Percentiles rank a stretch among this genome's conserved stretches.
Evolutionary conservation across 2,329 filamentous ascomycete genomes (phyloP).

Genomic region (Coniochaeta prunicola): DNA sequence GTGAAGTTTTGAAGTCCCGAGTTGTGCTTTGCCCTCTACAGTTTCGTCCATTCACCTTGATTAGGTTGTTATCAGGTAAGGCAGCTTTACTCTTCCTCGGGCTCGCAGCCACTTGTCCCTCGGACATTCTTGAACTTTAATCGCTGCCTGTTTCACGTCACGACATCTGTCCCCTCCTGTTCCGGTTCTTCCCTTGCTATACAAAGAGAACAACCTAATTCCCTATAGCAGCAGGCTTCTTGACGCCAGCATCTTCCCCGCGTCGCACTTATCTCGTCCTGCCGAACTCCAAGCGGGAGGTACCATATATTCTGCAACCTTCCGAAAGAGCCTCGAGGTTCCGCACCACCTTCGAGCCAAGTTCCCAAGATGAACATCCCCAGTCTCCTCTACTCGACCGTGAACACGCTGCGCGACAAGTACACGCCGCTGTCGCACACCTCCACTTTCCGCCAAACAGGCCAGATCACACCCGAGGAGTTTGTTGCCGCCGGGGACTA

Average conservation of each 20-base stretch:
- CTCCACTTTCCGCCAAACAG: conserved; percentile 88
- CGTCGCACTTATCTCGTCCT: not conserved
- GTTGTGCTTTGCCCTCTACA: not conserved
- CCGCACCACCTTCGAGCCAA: not conserved
- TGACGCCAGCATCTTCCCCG: not conserved
- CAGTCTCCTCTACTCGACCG: conserved; percentile 66
- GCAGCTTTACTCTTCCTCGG: not conserved
- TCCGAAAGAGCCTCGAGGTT: not conserved
- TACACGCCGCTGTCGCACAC: conserved; percentile 84
- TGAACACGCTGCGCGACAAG: conserved; percentile 85
- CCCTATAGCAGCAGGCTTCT: not conserved
- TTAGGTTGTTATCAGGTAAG: not conserved
- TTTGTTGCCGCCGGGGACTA: conserved; percentile 95
- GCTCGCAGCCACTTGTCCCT: not conserved
- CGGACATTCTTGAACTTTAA: not conserved
- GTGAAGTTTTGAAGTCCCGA: not conserved
- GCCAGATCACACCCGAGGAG: conserved; percentile 95
- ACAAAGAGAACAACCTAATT: not conserved
- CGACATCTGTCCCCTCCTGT: not conserved
- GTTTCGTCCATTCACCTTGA: not conserved
- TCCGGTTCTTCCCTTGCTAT: no score
- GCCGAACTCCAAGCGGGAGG: not conserved
- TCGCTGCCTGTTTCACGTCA: not conserved
- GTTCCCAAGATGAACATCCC: conserved; percentile 62
- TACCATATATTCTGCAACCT: not conserved